Base-by-base conservation (phyloP, 805 yeast species). In the Isabelozyma rhagii region DNA sequence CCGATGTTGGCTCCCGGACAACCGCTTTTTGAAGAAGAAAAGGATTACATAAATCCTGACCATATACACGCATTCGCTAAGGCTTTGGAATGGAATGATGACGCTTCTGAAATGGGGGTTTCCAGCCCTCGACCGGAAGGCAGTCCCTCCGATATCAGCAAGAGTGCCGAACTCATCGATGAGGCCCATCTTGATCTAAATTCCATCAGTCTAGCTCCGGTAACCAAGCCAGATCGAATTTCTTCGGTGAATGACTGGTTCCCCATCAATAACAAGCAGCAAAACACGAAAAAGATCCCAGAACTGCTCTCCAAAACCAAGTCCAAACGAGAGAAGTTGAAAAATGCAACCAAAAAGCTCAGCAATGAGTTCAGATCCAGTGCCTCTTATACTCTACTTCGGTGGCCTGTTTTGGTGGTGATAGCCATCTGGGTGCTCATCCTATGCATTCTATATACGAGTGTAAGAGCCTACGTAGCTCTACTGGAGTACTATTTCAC, bases 391-490 rank as follows among this genome's bases (percentile, higher is more conserved):
- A 56, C 61, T 4, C 39, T 87, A 1, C 68, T 87, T 27, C 67
- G 94, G 42, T 87, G 86, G 79, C 96, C 94, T 0, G 63, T 85
- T 3, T 67, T 87, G 47, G 44, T 79, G 0, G 65, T 79, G 14
- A 79, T 83, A 1, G 54, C 78, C 2, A 31, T 68, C 13, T 87
- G 92, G 90, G 70, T 85, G 1, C 38, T 60, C 0, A 50, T 83
- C 3, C 67, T 87, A 10, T 73, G 82, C 25, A 25, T 73, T 0
- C 43, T 78, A 0, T 87, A 87, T 61, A 63, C 80, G 5, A 36
- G 74, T 1, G 74, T 87, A 1, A 67, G 96, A 43, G 56, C 80
- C 3, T 81, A 81, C 55, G 89, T 87, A 31, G 80, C 87, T 1
- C 62, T 82, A 2, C 81, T 79, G 61, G 96, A 87, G 60, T 74